These are phyloP conservation scores for Neolentinus lepideus DNA, from an alignment of 1,284 basidiomycete genomes.

Conservation along the genomic window DNA sequence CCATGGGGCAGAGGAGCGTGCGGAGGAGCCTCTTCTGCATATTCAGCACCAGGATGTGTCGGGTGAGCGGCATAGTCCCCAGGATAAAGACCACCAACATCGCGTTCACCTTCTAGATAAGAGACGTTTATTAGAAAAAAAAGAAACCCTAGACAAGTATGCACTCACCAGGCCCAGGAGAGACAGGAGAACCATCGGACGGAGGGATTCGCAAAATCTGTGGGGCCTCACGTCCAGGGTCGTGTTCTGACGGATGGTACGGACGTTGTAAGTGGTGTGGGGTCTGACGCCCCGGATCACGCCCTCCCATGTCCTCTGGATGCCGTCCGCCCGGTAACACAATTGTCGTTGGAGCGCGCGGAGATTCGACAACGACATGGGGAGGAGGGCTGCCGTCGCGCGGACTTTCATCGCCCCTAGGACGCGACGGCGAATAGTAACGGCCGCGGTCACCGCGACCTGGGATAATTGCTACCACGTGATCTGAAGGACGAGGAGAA, in stretches of 20 bases:
- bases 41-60: background rate
- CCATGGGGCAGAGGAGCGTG: background rate
- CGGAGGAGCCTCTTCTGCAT: background rate
- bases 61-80: background rate
- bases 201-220: background rate
- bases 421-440: background rate
- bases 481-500: conserved; percentile 10
- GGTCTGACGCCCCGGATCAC: background rate
- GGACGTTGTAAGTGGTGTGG: background rate
- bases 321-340: background rate
- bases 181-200: background rate
- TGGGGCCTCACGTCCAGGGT: background rate
- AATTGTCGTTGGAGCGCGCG: background rate
- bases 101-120: too few species aligned
- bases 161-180: background rate
- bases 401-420: background rate
- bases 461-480: conserved; percentile 11
- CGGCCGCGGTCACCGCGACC: background rate
- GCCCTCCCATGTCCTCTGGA: background rate
- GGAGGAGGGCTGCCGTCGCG: background rate
- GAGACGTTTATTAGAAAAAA: too few species aligned
- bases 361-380: background rate
- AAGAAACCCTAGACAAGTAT: too few species aligned
- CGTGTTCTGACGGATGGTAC: background rate
- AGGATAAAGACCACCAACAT: background rate